Percentiles rank a stretch among this genome's conserved stretches.
Evolutionary conservation across 805 yeast species (phyloP).

Genomic region (Candida sithepensis): DNA sequence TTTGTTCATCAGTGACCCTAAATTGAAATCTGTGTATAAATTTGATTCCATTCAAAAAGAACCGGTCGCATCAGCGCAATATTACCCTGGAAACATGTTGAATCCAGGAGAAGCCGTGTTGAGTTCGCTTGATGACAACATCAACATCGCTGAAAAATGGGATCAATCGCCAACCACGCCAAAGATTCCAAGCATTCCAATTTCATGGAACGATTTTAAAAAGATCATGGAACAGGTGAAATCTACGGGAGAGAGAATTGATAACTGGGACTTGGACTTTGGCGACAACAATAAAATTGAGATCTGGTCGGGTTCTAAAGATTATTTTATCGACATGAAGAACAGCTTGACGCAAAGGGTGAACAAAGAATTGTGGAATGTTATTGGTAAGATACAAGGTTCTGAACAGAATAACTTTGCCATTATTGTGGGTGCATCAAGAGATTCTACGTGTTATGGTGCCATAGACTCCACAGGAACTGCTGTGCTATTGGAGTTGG

Average conservation of each 20-base stretch:
- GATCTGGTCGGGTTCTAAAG: conserved; percentile 43
- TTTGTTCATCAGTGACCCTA: conserved; percentile 55
- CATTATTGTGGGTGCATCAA: conserved; percentile 73
- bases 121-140: conserved; percentile 31
- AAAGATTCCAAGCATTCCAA: conserved; percentile 70
- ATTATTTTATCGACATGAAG: conserved; percentile 20
- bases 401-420: conserved; percentile 74
- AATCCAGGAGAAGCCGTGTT: conserved; percentile 67
- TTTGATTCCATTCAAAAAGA: conserved; percentile 48
- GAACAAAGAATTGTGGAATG: conserved; percentile 71
- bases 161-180: conserved; percentile 53
- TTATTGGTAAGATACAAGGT: conserved; percentile 74
- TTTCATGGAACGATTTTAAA: conserved; percentile 69
- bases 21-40: conserved; percentile 24
- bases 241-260: conserved; percentile 36
- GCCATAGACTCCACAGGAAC: conserved; percentile 75
- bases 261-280: conserved; percentile 34
- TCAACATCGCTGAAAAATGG: conserved; percentile 38
- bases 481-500: conserved; percentile 64
- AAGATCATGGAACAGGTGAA: conserved; percentile 36
- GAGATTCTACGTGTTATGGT: conserved; percentile 73
- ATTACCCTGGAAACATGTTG: conserved; percentile 72
- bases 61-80: conserved; percentile 53
- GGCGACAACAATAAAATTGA: conserved; percentile 25
- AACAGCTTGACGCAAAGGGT: conserved; percentile 44